phyloP scores from a whole-genome alignment of 768 basidiomycete genomes.

The Ephemerocybe angulata region DNA sequence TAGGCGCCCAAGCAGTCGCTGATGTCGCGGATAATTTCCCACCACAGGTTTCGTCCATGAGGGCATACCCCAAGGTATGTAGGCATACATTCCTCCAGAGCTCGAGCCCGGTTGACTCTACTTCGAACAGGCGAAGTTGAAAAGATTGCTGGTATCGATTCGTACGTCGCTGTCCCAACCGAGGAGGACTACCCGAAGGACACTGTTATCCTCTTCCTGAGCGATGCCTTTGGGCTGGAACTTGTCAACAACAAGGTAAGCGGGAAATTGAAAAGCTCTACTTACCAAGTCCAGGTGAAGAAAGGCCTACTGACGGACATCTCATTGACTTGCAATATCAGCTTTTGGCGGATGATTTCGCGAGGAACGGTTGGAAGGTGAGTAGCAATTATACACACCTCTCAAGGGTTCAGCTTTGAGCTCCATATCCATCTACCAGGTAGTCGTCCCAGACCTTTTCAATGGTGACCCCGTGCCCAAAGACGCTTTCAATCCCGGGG shows the following conservation, averaged over 20 bases:
- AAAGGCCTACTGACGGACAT: too few species aligned
- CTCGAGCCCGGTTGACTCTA: not conserved
- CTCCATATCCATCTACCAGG: slow-evolving; percentile 19
- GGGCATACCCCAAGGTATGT: slow-evolving; percentile 41
- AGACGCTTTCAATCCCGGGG: slow-evolving; percentile 32
- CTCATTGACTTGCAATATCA: not conserved
- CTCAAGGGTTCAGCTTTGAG: not conserved
- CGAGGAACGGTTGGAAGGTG: too few species aligned
- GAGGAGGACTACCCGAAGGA: slow-evolving; percentile 46
- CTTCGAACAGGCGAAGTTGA: slow-evolving; percentile 42
- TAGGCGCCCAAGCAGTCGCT: not conserved
- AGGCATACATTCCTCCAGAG: not conserved
- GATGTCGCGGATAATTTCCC: not conserved
- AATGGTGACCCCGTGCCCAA: slow-evolving; percentile 38
- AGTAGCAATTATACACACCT: not conserved
- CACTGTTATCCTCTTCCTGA: slow-evolving; percentile 52
- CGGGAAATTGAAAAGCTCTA: not conserved
- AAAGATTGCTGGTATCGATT: slow-evolving; percentile 42
- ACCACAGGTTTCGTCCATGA: slow-evolving; percentile 47
- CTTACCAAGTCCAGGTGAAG: too few species aligned
- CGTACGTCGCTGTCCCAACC: slow-evolving; percentile 52
- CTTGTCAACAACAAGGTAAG: slow-evolving; percentile 33
- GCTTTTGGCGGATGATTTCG: too few species aligned
- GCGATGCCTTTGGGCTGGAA: slow-evolving; percentile 51
- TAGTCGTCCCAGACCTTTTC: slow-evolving; percentile 39